Percentiles rank a stretch among this genome's conserved stretches.
These are phyloP conservation scores for Fallopia convolvulus DNA, from an alignment of 148 eudicot species.

Conservation along the genomic window DNA sequence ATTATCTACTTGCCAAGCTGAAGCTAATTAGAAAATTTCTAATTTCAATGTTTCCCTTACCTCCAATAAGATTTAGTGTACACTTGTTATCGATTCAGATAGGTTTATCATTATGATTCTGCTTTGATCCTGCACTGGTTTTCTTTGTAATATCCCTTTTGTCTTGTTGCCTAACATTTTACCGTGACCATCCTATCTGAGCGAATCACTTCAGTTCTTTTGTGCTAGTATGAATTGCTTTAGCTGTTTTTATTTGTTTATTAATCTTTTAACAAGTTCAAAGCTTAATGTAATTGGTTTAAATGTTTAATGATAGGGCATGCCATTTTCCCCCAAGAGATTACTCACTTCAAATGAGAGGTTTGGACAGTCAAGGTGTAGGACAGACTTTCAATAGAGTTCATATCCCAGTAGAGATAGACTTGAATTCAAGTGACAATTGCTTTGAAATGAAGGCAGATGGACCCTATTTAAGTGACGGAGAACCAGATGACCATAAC, in stretches of 20 bases:
- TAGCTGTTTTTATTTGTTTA: neutral
- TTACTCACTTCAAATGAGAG: conserved; percentile 38
- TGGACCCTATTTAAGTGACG: conserved; percentile 34
- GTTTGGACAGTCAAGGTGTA: conserved; percentile 38
- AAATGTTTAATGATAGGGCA: conserved; percentile 32
- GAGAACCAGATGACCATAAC: conserved; percentile 25
- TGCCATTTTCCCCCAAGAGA: conserved; percentile 60
- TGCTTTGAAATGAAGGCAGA: conserved; percentile 37
- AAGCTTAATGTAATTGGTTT: neutral
- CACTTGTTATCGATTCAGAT: neutral
- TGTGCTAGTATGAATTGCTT: conserved; percentile 9
- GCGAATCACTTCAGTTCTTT: neutral
- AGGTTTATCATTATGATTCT: neutral
- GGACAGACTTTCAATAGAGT: conserved; percentile 34
- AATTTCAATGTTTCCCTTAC: too few relatives aligned
- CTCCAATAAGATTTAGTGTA: too few relatives aligned
- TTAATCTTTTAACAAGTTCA: conserved; percentile 8
- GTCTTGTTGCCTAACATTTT: too few relatives aligned
- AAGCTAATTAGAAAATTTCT: too few relatives aligned
- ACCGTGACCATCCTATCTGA: neutral
- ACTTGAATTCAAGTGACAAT: conserved; percentile 49
- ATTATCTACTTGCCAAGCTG: too few relatives aligned
- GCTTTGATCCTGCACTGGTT: neutral
- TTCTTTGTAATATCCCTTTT: neutral
- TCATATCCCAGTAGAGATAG: conserved; percentile 38